phyloP scores from a whole-genome alignment of 2,329 filamentous ascomycete species.

The Pseudogymnoascus sp. region DNA sequence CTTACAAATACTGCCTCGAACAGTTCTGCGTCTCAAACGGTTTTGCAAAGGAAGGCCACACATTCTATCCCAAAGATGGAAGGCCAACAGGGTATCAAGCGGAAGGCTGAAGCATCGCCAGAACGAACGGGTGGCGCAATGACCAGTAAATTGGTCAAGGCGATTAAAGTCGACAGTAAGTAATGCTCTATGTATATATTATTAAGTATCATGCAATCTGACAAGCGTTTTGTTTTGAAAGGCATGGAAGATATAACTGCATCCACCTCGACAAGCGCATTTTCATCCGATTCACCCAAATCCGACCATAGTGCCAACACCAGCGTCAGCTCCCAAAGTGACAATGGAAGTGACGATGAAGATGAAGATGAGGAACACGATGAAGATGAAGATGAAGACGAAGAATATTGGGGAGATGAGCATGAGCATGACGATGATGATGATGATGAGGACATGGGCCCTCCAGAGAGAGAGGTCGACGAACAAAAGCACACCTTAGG shows the following conservation, averaged over 20 bases:
- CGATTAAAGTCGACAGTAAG: neutral
- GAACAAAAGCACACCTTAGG: neutral
- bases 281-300: neutral
- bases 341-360: neutral
- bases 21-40: neutral
- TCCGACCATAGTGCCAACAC: neutral
- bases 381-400: neutral
- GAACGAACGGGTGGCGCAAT: neutral
- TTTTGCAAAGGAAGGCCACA: neutral
- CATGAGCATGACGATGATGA: slow-evolving; percentile 3
- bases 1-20: neutral
- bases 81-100: neutral
- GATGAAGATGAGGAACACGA: neutral
- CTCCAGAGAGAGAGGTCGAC: slow-evolving; percentile 11
- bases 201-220: neutral
- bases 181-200: neutral
- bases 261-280: neutral
- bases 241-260: neutral
- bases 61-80: neutral
- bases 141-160: neutral
- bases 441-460: slow-evolving; percentile 9
- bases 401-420: neutral
- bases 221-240: neutral
- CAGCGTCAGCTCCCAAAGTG: slow-evolving; percentile 2
- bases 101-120: neutral